Base-by-base conservation (phyloP, 1,284 basidiomycete species). In the Garcileccinum viscosum region DNA sequence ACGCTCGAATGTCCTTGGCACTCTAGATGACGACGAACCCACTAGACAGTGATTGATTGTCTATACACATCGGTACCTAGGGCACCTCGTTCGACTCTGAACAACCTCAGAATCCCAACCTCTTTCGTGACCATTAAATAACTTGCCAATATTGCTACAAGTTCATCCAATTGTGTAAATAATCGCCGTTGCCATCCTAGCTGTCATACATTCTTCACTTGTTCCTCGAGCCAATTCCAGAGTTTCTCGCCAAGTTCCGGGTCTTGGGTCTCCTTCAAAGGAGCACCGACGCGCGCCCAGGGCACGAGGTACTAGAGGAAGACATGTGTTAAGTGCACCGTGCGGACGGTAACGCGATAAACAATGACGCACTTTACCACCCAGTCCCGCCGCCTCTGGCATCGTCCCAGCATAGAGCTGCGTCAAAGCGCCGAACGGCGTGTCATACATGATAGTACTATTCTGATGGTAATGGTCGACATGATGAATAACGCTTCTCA, bases 171-270 rank as follows among this genome's bases (percentile, higher is more conserved):
- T 4, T 35, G 33, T n/a, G n/a, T n/a, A n/a, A 35, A 35, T 9
- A 35, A 5, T 35, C 19, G 40, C 40, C 19, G 19, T 7, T 42
- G 19, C 40, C 19, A 22, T 30, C n/a, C 33, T 35, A 9, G 9
- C 24, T n/a, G n/a, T 70, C 35, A 73, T 17, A 74, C 35, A 3
- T 73, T 69, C 65, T 74, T 74, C 15, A 76, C 73, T 62, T 84
- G 77, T 42, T 77, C 76, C 65, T 83, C 82, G 32, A 84, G 71
- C 79, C 80, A 83, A 2, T 70, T 69, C 82, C 82, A 85, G 3
- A 85, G 71, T 69, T 73, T 73, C 62, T 76, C 72, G 2, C 79
- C 82, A 2, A 77, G 62, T 17, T 72, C 73, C 8, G 75, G 75
- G 50, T 83, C 80, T 63, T 75, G 73, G 7, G 78, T 72, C 1